Evolutionary conservation across 345 rosid species (phyloP).

Genomic region (Zanthoxylum bungeanum): DNA sequence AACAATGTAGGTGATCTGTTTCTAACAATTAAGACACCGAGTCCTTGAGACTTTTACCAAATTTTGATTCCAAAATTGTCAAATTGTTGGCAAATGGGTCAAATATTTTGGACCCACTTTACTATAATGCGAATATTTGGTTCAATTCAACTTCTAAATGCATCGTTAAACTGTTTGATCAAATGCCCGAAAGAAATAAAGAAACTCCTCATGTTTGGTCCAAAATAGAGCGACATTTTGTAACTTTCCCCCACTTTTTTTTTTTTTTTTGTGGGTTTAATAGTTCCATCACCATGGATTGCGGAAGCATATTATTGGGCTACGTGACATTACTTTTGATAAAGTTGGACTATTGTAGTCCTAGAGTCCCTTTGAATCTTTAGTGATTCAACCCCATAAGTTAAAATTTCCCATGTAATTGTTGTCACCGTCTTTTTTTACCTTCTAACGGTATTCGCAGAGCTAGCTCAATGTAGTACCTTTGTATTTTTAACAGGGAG

Average conservation of each 20-base stretch:
- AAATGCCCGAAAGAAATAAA: neutral
- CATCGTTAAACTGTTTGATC: neutral
- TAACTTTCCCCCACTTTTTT: neutral
- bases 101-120: slow-evolving; percentile 19
- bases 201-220: no score
- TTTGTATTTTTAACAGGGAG: neutral
- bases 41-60: neutral
- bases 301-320: slow-evolving; percentile 23
- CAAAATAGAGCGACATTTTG: neutral
- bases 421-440: neutral
- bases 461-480: slow-evolving; percentile 4
- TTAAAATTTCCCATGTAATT: neutral
- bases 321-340: slow-evolving; percentile 18
- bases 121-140: neutral
- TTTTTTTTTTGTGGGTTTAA: neutral
- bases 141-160: neutral
- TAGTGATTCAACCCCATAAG: slow-evolving; percentile 13
- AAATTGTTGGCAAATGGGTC: slow-evolving; percentile 7
- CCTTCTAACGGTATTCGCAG: neutral
- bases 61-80: neutral
- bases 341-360: slow-evolving; percentile 22
- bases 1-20: slow-evolving; percentile 6
- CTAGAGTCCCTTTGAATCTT: slow-evolving; percentile 16
- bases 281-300: slow-evolving; percentile 28
- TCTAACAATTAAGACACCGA: neutral